Base-by-base conservation (phyloP, 768 basidiomycete genomes). In the Auriscalpium microsporum region DNA sequence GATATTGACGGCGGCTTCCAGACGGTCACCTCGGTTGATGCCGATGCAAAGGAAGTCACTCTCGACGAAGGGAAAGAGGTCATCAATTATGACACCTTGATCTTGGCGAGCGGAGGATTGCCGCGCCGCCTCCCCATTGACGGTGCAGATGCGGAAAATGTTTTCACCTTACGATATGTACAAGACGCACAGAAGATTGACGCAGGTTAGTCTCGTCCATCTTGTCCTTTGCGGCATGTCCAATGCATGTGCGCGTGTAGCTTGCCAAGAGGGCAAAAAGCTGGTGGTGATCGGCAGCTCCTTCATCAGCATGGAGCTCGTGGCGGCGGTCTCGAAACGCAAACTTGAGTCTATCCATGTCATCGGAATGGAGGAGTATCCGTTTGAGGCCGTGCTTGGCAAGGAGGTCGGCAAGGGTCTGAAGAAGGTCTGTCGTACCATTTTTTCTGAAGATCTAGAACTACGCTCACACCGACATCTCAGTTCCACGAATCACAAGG, bases 301-400 rank as follows among this genome's bases (percentile, higher is more conserved):
- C 13, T 96, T 94, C 73, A 96, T 96, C 63, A 83, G 87, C 54
- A 90, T 96, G 90, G 90, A 94, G 67, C 74, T 92, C n/a, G 90
- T 90, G 8, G 77, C 74, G n/a, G 87, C 90, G 0, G 70, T 87
- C 2, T 69, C 81, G 8, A 83, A 82, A 62, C 82, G 87, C 52
- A 85, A 86, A 60, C 83, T 91, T 19, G 86, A 86, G 11, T 86
- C 84, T 34, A 84, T 94, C 45, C 83, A 89, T 58, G 84, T 95
- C 57, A 79, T 96, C 52, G 92, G 91, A 2, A 84, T 84, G 82
- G 87, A 88, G 62, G 78, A 83, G 52, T 76, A 77, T 57, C 94
- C 94, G 0, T 93, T 94, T 66, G 83, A 91, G 64, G 66, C 69
- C n/a, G 78, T 94, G 36, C 76, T 96, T 9, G 94, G 94, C 28